phyloP scores from a whole-genome alignment of 225 moss, liverwort and hornwort species.

The Sphagnum tenellum region DNA sequence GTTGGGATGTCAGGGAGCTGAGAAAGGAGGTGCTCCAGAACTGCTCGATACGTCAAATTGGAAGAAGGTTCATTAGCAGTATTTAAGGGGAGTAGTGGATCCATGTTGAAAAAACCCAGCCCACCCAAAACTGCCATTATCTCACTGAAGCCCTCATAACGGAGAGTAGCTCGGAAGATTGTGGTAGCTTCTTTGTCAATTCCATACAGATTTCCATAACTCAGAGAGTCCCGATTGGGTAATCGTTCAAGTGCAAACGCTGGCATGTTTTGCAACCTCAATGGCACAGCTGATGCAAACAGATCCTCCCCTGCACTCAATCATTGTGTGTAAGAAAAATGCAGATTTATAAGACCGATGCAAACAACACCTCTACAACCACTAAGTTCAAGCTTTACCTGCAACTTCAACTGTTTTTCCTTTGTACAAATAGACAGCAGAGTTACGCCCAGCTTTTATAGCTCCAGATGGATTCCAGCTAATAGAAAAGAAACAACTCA shows the following conservation, averaged over 20 bases:
- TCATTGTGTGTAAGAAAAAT: too few relatives aligned
- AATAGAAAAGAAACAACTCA: neutral
- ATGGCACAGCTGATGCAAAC: constrained; percentile 54
- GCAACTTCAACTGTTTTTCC: constrained; percentile 55
- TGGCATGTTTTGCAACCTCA: constrained; percentile 56
- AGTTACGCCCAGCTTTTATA: constrained; percentile 76
- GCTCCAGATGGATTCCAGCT: constrained; percentile 99
- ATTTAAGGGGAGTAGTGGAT: constrained; percentile 21
- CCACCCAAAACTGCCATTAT: constrained; percentile 66
- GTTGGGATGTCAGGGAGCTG: constrained; percentile 8
- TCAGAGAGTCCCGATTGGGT: constrained; percentile 79
- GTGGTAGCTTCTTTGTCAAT: constrained; percentile 75
- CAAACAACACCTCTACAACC: too few relatives aligned
- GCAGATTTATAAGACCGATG: too few relatives aligned
- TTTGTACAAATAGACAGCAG: constrained; percentile 63
- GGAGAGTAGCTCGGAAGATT: constrained; percentile 80
- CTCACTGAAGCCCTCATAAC: constrained; percentile 84
- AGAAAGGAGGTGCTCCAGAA: constrained; percentile 28
- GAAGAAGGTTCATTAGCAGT: constrained; percentile 5
- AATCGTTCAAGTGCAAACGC: constrained; percentile 79
- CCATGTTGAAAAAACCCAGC: constrained; percentile 64
- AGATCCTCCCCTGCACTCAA: constrained; percentile 63
- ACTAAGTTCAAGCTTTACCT: constrained; percentile 19
- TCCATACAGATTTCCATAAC: constrained; percentile 72
- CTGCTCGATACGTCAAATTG: constrained; percentile 29